These are phyloP conservation scores for Stygiomarasmius scandens DNA, from an alignment of 1,284 basidiomycete genomes.

Conservation along the genomic window DNA sequence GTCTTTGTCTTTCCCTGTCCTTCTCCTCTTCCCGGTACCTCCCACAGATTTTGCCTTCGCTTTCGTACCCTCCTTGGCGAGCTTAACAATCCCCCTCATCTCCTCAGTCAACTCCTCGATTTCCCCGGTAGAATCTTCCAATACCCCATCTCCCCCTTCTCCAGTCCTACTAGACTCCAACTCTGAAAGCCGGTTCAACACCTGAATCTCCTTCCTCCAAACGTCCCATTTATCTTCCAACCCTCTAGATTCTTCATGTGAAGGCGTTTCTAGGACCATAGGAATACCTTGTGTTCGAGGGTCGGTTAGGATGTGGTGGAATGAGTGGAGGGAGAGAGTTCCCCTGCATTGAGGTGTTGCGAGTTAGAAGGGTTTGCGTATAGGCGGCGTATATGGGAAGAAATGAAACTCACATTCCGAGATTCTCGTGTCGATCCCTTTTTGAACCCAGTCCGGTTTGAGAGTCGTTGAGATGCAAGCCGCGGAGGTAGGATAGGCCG, in stretches of 20 bases:
- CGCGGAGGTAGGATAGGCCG: slow-evolving; percentile 73
- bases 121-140: background rate
- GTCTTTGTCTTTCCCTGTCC: too few species aligned
- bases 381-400: background rate
- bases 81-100: too few species aligned
- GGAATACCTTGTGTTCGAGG: slow-evolving; percentile 71
- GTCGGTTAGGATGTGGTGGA: slow-evolving; percentile 73
- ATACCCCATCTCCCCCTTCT: background rate
- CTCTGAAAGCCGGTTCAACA: slow-evolving; percentile 46
- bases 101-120: too few species aligned
- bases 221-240: slow-evolving; percentile 46
- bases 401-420: slow-evolving; percentile 64
- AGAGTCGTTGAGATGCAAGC: slow-evolving; percentile 87
- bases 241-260: slow-evolving; percentile 42
- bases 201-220: slow-evolving; percentile 74
- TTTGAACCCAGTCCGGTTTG: slow-evolving; percentile 66
- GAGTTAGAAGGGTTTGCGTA: background rate
- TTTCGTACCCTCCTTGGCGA: too few species aligned
- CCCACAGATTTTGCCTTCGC: too few species aligned
- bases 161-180: background rate
- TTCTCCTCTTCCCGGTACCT: too few species aligned
- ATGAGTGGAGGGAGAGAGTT: slow-evolving; percentile 64
- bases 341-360: slow-evolving; percentile 47
- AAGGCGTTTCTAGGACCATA: slow-evolving; percentile 82
- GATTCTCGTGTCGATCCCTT: slow-evolving; percentile 83